Percentiles rank a stretch among this genome's conserved stretches.
phyloP scores from a whole-genome alignment of 2,329 filamentous ascomycete species.

The Neofusicoccum umdonicola region DNA sequence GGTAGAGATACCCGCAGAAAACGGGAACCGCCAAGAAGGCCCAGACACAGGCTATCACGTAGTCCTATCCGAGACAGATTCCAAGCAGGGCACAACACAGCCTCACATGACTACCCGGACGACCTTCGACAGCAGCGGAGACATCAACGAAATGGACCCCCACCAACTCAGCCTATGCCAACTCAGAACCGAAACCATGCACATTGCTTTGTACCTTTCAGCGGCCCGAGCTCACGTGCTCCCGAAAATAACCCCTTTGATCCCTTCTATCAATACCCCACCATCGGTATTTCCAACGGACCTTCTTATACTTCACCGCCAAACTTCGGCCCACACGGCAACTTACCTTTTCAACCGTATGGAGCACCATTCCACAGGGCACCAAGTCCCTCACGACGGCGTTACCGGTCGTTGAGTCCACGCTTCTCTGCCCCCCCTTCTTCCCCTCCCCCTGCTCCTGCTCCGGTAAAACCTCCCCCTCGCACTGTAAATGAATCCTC shows the following conservation, averaged over 20 bases:
- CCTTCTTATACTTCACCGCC: background rate
- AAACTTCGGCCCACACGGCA: background rate
- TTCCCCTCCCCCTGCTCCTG: background rate
- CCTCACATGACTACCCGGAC: background rate
- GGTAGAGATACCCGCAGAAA: no score
- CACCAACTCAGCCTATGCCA: background rate
- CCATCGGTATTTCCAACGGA: background rate
- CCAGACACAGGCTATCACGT: no score
- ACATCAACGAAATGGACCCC: background rate
- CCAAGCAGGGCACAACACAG: no score
- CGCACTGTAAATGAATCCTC: background rate
- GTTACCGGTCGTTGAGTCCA: background rate
- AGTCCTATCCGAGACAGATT: no score
- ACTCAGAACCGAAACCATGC: background rate
- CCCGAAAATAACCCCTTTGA: background rate
- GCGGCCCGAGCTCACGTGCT: background rate
- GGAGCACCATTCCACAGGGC: background rate
- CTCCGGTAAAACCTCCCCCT: background rate
- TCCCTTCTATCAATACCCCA: background rate
- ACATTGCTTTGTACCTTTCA: background rate
- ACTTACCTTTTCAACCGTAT: background rate
- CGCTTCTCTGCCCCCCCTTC: background rate
- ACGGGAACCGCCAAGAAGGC: no score
- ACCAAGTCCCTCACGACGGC: background rate
- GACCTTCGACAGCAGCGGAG: background rate